Evolutionary conservation across 768 basidiomycete genomes (phyloP).

Genomic region (Psilocybe sp.): DNA sequence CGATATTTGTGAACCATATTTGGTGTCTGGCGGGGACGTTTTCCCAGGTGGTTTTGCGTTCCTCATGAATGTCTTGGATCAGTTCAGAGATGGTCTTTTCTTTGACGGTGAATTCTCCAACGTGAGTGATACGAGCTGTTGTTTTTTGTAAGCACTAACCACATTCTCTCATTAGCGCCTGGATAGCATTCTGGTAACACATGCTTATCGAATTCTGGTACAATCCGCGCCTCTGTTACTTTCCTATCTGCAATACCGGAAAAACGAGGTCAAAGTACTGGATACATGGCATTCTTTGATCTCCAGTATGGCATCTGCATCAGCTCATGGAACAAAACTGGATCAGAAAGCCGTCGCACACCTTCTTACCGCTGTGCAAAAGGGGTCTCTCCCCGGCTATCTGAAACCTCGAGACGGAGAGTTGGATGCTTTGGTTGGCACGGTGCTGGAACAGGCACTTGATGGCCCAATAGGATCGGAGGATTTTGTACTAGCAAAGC

Average conservation of each 20-base stretch:
- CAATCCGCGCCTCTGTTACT: constrained; percentile 47
- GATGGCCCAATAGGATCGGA: constrained; percentile 19
- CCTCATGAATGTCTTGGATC: constrained; percentile 44
- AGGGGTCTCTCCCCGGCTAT: constrained; percentile 38
- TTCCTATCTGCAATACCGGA: constrained; percentile 48
- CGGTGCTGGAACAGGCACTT: constrained; percentile 36
- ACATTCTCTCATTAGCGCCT: constrained; percentile 30
- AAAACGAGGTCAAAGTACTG: constrained; percentile 25
- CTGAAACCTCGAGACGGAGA: constrained; percentile 41
- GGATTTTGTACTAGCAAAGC: constrained; percentile 30
- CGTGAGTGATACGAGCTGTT: constrained; percentile 31
- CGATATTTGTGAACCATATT: constrained; percentile 24
- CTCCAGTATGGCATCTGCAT: constrained; percentile 32
- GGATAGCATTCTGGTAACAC: constrained; percentile 38
- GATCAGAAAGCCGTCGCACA: constrained; percentile 27
- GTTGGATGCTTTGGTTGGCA: constrained; percentile 42
- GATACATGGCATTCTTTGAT: constrained; percentile 51
- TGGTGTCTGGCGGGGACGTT: not conserved
- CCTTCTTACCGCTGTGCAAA: constrained; percentile 40
- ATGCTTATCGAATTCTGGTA: constrained; percentile 27
- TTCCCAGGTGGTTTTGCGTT: constrained; percentile 14
- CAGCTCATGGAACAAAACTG: constrained; percentile 17
- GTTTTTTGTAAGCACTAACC: not conserved
- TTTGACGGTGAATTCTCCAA: constrained; percentile 35
- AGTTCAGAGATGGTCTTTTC: constrained; percentile 53